Base-by-base conservation (phyloP, 495 filamentous ascomycete genomes). In the Trichoderma gamsii region DNA sequence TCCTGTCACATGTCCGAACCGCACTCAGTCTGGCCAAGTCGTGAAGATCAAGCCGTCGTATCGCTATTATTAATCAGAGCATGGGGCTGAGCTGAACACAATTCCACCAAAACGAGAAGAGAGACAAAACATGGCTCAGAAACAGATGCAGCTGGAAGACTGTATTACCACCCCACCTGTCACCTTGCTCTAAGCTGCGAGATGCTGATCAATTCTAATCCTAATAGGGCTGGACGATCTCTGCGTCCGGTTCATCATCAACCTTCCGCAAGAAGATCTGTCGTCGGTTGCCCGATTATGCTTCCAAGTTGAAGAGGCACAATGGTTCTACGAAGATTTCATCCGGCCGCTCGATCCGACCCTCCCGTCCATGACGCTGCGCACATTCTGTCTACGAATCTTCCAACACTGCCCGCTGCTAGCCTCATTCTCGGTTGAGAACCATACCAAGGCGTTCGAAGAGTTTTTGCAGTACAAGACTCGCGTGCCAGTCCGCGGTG, bases 251-350 rank as follows among this genome's bases (percentile, higher is more conserved):
- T 99, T 99, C 75, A 93, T 99, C 73, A 91, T 98, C 74, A 97
- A 98, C 79, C 84, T 97, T 64, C 95, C 95, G 25, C 84, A 87
- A 70, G 92, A 93, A 77, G 95, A 98, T 76, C 88, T 97, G 38
- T 86, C 88, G 69, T 92, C 89, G 0, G 90, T 96, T 25, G 92
- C 93, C 73, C 91, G 95, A 70, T 92, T 98, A 74, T 97, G 93
- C 78, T 99, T 99, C 77, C 93, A 97, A 80, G 89, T 99, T 67
- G 95, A 99, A 78, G 96, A 97, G 75, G 95, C 95, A 74, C 95
- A 99, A 90, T 99, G 95, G 95, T 98, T 93, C 78, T 99, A 97
- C 87, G 96, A 98, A 79, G 95, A 99, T 78, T 99, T 98, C 75
- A 91, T 99, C 77, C 90, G 96, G 44, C 93, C 92, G 41, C 81